Base-by-base conservation (phyloP, 2,329 filamentous ascomycete species). In the Xylaria sp. region DNA sequence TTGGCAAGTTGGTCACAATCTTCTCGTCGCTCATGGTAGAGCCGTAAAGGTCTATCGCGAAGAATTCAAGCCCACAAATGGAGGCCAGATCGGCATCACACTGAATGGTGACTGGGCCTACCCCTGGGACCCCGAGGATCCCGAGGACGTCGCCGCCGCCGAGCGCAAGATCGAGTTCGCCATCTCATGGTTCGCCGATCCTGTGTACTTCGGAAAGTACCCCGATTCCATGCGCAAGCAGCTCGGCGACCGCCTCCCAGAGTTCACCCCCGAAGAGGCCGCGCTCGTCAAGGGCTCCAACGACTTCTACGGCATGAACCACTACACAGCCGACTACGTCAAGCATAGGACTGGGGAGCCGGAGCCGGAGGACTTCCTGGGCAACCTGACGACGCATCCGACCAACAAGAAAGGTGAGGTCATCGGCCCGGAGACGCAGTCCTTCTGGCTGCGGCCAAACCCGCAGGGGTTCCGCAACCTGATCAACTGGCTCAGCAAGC, bases 251-350 rank as follows among this genome's bases (percentile, higher is more conserved):
- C 87, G 92, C 14, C 84, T 96, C 50, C 92, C 92, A 4, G 80
- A 82, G 46, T 95, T 91, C 76, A 92, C 90, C 0, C 77, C 83
- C 0, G 90, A 92, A 68, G 92, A 96, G 74, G 77, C 82, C 23
- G 86, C 85, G 2, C 81, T 95, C n/a, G 87, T 96, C 47, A 83
- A 89, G 72, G 92, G 91, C n/a, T 92, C 89, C 74, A 95, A 95
- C 76, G 92, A 96, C 81, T 96, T 96, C 78, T 96, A 96, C 77
- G 92, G 92, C 76, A 94, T 94, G 91, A 96, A 96, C 82, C 90
- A 93, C 82, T 96, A 96, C 82, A 94, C 91, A 53, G 90, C 92
- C 73, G 92, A 95, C 82, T 96, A 91, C 79, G 88, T 96, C 79
- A 89, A 88, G 76, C 89, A 94, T 78, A 86, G 87, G 72, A 83